Evolutionary conservation across 2,329 filamentous ascomycete species (phyloP).

Genomic region (Coniella vitis): DNA sequence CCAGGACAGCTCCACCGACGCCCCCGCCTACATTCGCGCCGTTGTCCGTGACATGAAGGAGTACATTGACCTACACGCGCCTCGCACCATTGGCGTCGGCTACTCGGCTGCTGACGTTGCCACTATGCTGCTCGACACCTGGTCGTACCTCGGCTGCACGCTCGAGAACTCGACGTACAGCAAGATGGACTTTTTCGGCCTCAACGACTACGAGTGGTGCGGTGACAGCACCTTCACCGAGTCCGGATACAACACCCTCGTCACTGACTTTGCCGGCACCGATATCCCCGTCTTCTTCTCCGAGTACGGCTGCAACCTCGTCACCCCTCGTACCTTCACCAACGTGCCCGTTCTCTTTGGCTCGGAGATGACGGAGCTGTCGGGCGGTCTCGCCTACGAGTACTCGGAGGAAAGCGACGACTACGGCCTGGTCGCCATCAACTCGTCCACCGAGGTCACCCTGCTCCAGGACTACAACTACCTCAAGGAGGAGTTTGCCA

Average conservation of each 20-base stretch:
- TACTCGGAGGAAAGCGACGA: constrained; percentile 61
- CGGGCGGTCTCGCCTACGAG: constrained; percentile 72
- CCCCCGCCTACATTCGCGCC: constrained; percentile 60
- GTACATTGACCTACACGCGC: constrained; percentile 62
- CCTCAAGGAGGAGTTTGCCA: constrained; percentile 64
- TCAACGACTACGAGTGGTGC: constrained; percentile 63
- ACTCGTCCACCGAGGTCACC: constrained; percentile 45
- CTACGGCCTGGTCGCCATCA: constrained; percentile 54
- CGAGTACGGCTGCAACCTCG: constrained; percentile 67
- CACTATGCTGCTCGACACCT: constrained; percentile 59
- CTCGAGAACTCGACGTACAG: constrained; percentile 42
- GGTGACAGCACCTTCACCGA: constrained; percentile 43
- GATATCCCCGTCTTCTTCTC: constrained; percentile 71
- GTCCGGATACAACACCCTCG: constrained; percentile 29
- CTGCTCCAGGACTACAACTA: constrained; percentile 57
- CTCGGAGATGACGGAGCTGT: constrained; percentile 54
- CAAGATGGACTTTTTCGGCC: constrained; percentile 63
- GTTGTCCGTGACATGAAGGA: constrained; percentile 69
- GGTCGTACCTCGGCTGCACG: constrained; percentile 63
- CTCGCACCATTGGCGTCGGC: constrained; percentile 61
- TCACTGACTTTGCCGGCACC: constrained; percentile 53
- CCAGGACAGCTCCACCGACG: constrained; percentile 47
- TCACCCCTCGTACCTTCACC: constrained; percentile 60
- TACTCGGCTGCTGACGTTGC: constrained; percentile 72
- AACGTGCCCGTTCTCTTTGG: constrained; percentile 66